phyloP scores from a whole-genome alignment of 495 filamentous ascomycete species.

The Neurospora sp. region DNA sequence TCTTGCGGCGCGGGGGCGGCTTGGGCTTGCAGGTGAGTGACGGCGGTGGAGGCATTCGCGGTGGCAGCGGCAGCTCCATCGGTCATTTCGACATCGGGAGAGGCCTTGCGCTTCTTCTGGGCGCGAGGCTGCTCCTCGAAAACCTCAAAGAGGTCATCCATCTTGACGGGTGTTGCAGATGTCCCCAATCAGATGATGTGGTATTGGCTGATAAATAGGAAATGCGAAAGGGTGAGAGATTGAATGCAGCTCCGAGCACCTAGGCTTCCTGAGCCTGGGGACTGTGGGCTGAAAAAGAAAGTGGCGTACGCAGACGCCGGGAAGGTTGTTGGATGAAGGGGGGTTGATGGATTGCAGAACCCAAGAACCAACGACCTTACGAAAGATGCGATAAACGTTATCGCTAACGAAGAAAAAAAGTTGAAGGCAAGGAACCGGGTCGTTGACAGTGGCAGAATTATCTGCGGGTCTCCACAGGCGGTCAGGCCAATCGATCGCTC shows the following conservation, averaged over 20 bases:
- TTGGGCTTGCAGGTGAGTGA: background rate
- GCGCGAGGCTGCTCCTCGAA: slow-evolving; percentile 59
- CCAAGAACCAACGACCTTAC: background rate
- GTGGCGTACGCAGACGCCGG: background rate
- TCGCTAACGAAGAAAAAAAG: slow-evolving; percentile 18
- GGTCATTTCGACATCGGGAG: slow-evolving; percentile 49
- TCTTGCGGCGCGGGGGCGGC: background rate
- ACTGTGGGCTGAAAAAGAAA: background rate
- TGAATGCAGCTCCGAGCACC: background rate
- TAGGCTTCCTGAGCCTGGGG: background rate
- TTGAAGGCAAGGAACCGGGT: slow-evolving; percentile 4
- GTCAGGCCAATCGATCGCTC: slow-evolving; percentile 1
- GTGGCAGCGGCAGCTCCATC: slow-evolving; percentile 21
- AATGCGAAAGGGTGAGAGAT: background rate
- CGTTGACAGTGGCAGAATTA: slow-evolving; percentile 12
- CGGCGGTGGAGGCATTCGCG: slow-evolving; percentile 4
- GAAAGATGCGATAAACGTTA: background rate
- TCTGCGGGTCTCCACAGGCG: background rate
- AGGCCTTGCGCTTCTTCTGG: slow-evolving; percentile 63
- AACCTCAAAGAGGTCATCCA: slow-evolving; percentile 80
- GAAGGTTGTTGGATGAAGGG: background rate
- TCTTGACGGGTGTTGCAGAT: slow-evolving; percentile 22
- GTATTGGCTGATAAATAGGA: background rate
- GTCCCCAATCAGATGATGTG: background rate
- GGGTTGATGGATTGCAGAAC: background rate